Evolutionary conservation across 2,329 filamentous ascomycete genomes (phyloP), one percentile per base, ranked within the genome.

Genomic region (Ceratocystis colombiana): DNA sequence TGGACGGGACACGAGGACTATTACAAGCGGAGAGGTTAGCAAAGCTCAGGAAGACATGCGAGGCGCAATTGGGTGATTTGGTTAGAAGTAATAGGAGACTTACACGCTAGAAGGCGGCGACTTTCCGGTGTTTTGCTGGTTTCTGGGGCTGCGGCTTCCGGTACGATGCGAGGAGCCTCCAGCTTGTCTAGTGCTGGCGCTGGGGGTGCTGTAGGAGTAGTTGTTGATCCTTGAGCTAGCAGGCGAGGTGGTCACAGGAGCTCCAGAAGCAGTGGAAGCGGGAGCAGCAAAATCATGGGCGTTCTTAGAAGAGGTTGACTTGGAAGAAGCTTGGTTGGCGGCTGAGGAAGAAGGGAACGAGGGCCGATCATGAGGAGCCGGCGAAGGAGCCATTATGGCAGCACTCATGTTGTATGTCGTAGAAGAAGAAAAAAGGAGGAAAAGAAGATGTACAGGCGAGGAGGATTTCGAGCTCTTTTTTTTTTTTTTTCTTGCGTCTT

Each of bases 311-410:
- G 66, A 61, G 65, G 30, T 33, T 17, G 66, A 22, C 28, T 65
- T 65, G 7, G 64, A 65, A 22, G 64, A 65, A 22, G 22, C 25
- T 25, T 53, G 44, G 53, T 59, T 61, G 2, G 48, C 33, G 46
- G 62, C 53, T 44, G 59, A 61, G 44, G 66, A 78, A 72, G 80
- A 63, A 63, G 67, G 76, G 71, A 82, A 83, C n/a, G 80, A 78
- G 68, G 82, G 77, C 74, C 84, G 79, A 74, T 87, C 84, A 74
- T 86, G 84, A 70, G 84, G 84, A 76, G 84, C 84, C 72, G 84
- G 84, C 74, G 84, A 86, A 70, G 84, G 84, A 73, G 82, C 84
- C 84, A 87, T 86, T 74, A 87, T 82, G 75, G 83, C 84, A 74
- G 84, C 80, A 78, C 84, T 87, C 84, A 87, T 87, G 74, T 71